phyloP scores from a whole-genome alignment of 768 basidiomycete species.

The Gymnopilus junonius region DNA sequence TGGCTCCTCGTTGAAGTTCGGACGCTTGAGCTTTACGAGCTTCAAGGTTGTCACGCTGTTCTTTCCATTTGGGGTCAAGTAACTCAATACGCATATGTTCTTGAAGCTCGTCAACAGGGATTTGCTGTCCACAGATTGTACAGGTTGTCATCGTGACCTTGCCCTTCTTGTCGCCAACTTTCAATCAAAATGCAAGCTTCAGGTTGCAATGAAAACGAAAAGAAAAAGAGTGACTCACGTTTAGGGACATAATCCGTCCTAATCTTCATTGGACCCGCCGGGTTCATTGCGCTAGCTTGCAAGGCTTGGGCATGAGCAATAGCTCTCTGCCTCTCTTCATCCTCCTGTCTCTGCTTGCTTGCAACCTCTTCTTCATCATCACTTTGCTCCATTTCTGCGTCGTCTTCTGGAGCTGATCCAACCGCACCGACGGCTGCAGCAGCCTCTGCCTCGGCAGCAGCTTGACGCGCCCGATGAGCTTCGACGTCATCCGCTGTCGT shows the following conservation, averaged over 20 bases:
- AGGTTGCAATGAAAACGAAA: neutral
- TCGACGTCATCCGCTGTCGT: slow-evolving; percentile 88
- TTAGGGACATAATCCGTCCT: slow-evolving; percentile 96
- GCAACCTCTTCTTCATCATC: slow-evolving; percentile 76
- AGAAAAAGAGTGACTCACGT: slow-evolving; percentile 51
- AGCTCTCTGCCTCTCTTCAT: slow-evolving; percentile 71
- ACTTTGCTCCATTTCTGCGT: slow-evolving; percentile 85
- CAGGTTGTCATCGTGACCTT: slow-evolving; percentile 84
- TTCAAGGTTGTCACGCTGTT: slow-evolving; percentile 88
- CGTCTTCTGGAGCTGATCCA: slow-evolving; percentile 54
- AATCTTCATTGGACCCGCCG: slow-evolving; percentile 88
- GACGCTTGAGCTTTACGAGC: slow-evolving; percentile 89
- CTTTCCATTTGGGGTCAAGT: slow-evolving; percentile 98
- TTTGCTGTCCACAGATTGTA: slow-evolving; percentile 93
- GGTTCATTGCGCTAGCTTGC: slow-evolving; percentile 75
- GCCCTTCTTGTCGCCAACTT: slow-evolving; percentile 69
- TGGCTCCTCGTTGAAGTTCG: slow-evolving; percentile 87
- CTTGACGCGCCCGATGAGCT: slow-evolving; percentile 78
- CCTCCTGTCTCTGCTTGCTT: slow-evolving; percentile 68
- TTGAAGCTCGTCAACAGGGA: slow-evolving; percentile 93
- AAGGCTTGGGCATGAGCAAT: slow-evolving; percentile 79
- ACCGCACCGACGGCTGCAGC: slow-evolving; percentile 76
- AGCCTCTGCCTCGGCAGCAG: slow-evolving; percentile 84
- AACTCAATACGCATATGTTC: slow-evolving; percentile 99
- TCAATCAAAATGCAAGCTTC: slow-evolving; percentile 8